These are phyloP conservation scores for Penicillium aurantiogriseum DNA, from an alignment of 2,329 filamentous ascomycete species.

Conservation along the genomic window DNA sequence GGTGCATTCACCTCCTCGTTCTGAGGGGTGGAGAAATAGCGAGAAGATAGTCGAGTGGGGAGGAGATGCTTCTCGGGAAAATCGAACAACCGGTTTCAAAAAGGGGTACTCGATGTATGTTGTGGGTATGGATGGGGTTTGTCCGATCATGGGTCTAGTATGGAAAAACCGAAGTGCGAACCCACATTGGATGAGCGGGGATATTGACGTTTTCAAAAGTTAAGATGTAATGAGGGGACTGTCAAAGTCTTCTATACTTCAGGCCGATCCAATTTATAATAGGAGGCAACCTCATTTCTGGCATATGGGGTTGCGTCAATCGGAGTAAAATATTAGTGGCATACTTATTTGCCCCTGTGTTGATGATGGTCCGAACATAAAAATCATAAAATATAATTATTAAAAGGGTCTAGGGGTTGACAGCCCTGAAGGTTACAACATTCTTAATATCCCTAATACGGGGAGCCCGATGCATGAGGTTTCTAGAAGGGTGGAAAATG, in stretches of 20 bases:
- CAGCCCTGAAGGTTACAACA: neutral
- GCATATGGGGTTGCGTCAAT: constrained; percentile 2
- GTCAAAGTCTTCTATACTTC: constrained; percentile 5
- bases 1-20: neutral
- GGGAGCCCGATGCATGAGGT: constrained; percentile 4
- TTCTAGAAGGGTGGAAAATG: constrained; percentile 3
- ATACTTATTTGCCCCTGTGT: constrained; percentile 5
- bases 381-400: neutral
- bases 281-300: constrained; percentile 4
- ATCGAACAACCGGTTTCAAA: neutral
- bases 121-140: constrained; percentile 1
- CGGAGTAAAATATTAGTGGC: neutral
- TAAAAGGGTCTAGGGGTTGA: neutral
- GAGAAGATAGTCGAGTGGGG: neutral
- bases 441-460: neutral
- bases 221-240: neutral
- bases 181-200: neutral
- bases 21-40: neutral
- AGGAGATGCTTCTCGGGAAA: neutral
- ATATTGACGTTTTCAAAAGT: neutral
- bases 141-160: neutral
- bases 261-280: neutral
- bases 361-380: neutral
- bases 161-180: neutral
- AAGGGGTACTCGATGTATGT: neutral